Percentiles rank a stretch among this genome's conserved stretches.
Evolutionary conservation across 2,329 filamentous ascomycete genomes (phyloP).

Genomic region (Beauveria caledonica): DNA sequence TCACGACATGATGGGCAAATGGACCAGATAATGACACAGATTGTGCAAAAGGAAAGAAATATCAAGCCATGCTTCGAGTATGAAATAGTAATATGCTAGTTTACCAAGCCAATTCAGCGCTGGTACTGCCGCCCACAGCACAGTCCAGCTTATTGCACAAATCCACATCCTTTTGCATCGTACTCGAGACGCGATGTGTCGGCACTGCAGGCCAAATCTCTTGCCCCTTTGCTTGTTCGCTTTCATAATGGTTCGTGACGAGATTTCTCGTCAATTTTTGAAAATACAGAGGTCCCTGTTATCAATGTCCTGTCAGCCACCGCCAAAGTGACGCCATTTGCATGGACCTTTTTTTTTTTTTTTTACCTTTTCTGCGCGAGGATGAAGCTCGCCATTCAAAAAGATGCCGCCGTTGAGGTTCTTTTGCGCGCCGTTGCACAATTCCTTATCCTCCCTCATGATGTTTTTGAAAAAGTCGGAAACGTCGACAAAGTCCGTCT

Average conservation of each 20-base stretch:
- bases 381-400: slow-evolving; percentile 43
- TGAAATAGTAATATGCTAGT: too few relatives aligned
- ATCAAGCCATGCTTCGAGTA: too few relatives aligned
- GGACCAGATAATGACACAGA: not conserved
- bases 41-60: not conserved
- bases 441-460: slow-evolving; percentile 42
- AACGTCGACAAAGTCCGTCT: slow-evolving; percentile 38
- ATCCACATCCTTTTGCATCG: slow-evolving; percentile 19
- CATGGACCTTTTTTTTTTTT: not conserved
- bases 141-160: slow-evolving; percentile 20
- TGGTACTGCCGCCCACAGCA: slow-evolving; percentile 6
- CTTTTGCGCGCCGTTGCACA: slow-evolving; percentile 39
- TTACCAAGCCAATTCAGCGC: slow-evolving; percentile 13
- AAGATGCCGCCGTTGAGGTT: slow-evolving; percentile 44
- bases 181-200: slow-evolving; percentile 17
- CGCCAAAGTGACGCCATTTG: too few relatives aligned
- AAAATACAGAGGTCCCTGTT: slow-evolving; percentile 39
- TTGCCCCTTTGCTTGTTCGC: slow-evolving; percentile 17
- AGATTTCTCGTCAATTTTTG: slow-evolving; percentile 20
- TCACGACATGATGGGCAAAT: not conserved
- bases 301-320: not conserved
- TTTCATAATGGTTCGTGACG: slow-evolving; percentile 21
- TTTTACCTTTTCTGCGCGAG: slow-evolving; percentile 35
- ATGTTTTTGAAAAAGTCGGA: slow-evolving; percentile 43
- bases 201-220: slow-evolving; percentile 24